Conservation (phyloP, 768 basidiomycete genomes). For the Boletus pseudo-olivaceus region DNA sequence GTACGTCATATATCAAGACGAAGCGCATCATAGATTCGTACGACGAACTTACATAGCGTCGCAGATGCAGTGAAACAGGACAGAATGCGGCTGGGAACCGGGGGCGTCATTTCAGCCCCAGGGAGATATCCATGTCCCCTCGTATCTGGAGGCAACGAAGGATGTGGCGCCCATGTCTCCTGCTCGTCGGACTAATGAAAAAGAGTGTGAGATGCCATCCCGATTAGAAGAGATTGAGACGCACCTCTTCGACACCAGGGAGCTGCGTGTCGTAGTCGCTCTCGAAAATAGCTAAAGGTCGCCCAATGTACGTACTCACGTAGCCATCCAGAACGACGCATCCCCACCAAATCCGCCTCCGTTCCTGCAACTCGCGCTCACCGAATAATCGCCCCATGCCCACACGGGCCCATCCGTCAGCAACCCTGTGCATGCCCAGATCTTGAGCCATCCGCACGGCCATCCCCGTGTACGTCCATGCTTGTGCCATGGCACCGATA, state of each 20-base stretch:
- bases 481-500: conserved; percentile 84
- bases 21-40: not conserved
- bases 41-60: conserved; percentile 51
- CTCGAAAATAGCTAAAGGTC: conserved; percentile 72
- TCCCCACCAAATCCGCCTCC: conserved; percentile 73
- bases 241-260: conserved; percentile 58
- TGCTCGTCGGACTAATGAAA: conserved; percentile 56
- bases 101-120: conserved; percentile 11
- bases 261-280: conserved; percentile 72
- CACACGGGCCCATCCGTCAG: conserved; percentile 71
- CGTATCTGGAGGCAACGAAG: conserved; percentile 30
- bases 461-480: conserved; percentile 86
- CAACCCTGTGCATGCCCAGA: conserved; percentile 75
- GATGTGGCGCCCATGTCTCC: conserved; percentile 50
- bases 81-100: conserved; percentile 48
- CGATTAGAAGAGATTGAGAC: not conserved
- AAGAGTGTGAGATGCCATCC: conserved; percentile 5
- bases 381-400: conserved; percentile 58
- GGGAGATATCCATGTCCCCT: conserved; percentile 30
- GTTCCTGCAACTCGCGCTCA: conserved; percentile 60
- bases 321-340: conserved; percentile 80
- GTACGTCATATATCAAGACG: conserved; percentile 8
- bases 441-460: conserved; percentile 93
- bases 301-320: conserved; percentile 74
- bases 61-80: conserved; percentile 82